Base-by-base conservation (phyloP, 2,329 filamentous ascomycete genomes). In the Diplodia corticola region DNA sequence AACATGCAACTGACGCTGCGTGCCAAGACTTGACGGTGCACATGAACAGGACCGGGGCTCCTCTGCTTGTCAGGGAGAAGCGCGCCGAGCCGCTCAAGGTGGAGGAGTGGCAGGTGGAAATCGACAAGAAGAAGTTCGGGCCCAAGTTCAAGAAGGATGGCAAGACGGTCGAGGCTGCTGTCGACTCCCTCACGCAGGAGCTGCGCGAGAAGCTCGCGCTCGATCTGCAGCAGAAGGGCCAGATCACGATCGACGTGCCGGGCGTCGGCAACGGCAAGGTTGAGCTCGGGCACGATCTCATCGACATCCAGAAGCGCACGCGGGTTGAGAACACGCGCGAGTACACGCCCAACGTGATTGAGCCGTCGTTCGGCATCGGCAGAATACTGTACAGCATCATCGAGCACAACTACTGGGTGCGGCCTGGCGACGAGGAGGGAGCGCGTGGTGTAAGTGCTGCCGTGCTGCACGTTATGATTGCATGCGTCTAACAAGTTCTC, bases 291-390 rank as follows among this genome's bases (percentile, higher is more conserved):
- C 89, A 89, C 75, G 92, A 97, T 68, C 84, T 96, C 57, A 83
- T 99, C 75, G 87, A 84, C 67, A 92, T 98, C 72, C 91, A 93
- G 81, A 93, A 91, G 81, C 88, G 89, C 72, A 96, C 90, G 71
- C 85, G 92, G 69, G 86, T 88, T 4, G 92, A 97, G 79, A 90
- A 96, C 76, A 87, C 89, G 67, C 87, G 95, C 73, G 93, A 97
- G 78, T 99, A 92, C 82, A 96, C 90, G 0, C 94, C 94, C 68
- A 97, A 97, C 76, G 93, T 96, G 55, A 96, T 98, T 72, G 95
- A 99, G 82, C 95, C 94, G 1, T 98, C 94, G 0, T 99, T 98
- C 74, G 94, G 94, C 83, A 96, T 98, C 74, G 95, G 94, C 68
- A 88, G 94, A 73, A 97, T 98, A 69, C 83, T 98, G 67, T 98